Conservation (phyloP, 2,329 filamentous ascomycete genomes). For the Daldinia sp. region DNA sequence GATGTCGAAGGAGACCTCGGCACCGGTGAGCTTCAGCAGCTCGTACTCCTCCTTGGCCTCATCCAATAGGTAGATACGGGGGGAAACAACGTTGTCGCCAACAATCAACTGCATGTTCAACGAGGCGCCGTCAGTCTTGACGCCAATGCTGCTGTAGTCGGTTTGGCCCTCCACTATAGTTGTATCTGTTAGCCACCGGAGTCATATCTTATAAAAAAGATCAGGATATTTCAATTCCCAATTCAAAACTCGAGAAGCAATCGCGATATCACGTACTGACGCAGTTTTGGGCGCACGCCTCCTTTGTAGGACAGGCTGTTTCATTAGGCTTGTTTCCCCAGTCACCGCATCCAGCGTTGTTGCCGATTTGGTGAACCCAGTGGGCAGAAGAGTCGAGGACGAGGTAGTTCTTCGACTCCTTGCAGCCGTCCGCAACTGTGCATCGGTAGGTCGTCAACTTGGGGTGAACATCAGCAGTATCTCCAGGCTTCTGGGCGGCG, state of each 20-base stretch:
- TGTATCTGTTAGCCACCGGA: not conserved
- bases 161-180: conserved; percentile 54
- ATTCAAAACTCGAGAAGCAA: not conserved
- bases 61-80: conserved; percentile 67
- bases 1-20: conserved; percentile 71
- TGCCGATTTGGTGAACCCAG: conserved; percentile 51
- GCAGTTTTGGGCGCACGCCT: conserved; percentile 61
- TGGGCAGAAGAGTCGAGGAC: conserved; percentile 59
- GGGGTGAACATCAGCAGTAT: conserved; percentile 55
- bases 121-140: conserved; percentile 43
- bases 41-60: conserved; percentile 63
- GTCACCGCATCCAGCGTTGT: conserved; percentile 47
- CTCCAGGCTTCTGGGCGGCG: conserved; percentile 47
- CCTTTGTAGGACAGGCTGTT: conserved; percentile 57
- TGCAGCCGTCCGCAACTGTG: conserved; percentile 59
- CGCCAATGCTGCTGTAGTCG: conserved; percentile 53
- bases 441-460: conserved; percentile 59
- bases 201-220: not conserved
- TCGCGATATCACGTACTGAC: conserved; percentile 42
- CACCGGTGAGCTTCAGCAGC: conserved; percentile 65
- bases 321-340: conserved; percentile 49
- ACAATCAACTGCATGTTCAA: conserved; percentile 53
- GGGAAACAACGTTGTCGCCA: conserved; percentile 44
- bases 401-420: conserved; percentile 55
- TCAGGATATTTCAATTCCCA: not conserved